phyloP scores from a whole-genome alignment of 306 rosid genomes.

The Castanea sativa region DNA sequence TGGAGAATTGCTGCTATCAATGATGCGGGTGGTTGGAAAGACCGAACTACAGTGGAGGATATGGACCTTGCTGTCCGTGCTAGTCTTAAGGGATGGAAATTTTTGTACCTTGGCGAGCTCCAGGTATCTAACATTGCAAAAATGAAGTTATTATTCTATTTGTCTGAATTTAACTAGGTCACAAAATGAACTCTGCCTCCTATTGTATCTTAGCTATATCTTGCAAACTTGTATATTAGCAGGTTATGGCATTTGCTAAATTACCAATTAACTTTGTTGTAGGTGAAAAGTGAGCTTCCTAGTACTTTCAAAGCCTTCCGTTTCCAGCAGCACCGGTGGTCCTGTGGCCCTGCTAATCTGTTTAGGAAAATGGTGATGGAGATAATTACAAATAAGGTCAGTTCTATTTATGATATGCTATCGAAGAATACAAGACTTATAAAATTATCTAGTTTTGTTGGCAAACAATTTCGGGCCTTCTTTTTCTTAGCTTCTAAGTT shows the following conservation, averaged over 20 bases:
- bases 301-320: slow-evolving; percentile 98
- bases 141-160: background rate
- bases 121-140: slow-evolving; percentile 48
- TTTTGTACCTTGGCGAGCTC: slow-evolving; percentile 91
- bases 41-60: slow-evolving; percentile 95
- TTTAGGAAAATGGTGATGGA: slow-evolving; percentile 98
- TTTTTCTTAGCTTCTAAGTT: background rate
- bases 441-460: background rate
- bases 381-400: slow-evolving; percentile 77
- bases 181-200: background rate
- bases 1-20: slow-evolving; percentile 98
- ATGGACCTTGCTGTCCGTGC: slow-evolving; percentile 99
- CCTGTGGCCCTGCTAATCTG: slow-evolving; percentile 98
- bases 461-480: background rate
- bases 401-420: background rate
- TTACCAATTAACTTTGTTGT: background rate
- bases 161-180: background rate
- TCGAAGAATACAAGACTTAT: background rate
- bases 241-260: background rate
- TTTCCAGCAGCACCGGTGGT: slow-evolving; percentile 98
- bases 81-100: slow-evolving; percentile 98
- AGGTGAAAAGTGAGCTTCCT: slow-evolving; percentile 99
- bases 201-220: background rate
- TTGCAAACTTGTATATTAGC: background rate
- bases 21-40: slow-evolving; percentile 99